Percentiles rank a stretch among this genome's conserved stretches.
Conservation (phyloP, 352 stramenopile genomes). For the Globisporangium heterothallicum region DNA sequence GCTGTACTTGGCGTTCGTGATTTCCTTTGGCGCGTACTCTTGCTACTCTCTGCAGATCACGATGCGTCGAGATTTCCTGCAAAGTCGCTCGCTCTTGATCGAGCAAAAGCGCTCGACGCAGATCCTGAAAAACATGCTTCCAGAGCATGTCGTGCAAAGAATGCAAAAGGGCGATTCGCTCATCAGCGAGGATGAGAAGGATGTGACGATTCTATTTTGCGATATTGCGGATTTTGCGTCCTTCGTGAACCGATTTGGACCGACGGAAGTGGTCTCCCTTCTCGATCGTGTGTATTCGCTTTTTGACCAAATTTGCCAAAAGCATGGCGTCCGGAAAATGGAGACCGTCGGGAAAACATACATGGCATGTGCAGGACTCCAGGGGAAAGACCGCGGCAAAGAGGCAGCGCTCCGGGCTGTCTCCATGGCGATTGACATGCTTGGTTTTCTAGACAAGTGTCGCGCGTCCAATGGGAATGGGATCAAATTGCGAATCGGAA, state of each 20-base stretch:
- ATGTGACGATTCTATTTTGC: slow-evolving; percentile 86
- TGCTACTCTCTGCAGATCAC: slow-evolving; percentile 83
- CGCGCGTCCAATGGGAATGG: slow-evolving; percentile 71
- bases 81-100: slow-evolving; percentile 69
- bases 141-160: slow-evolving; percentile 75
- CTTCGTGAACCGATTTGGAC: slow-evolving; percentile 73
- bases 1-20: slow-evolving; percentile 73
- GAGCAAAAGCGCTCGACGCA: slow-evolving; percentile 76
- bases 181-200: slow-evolving; percentile 84
- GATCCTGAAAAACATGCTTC: slow-evolving; percentile 85
- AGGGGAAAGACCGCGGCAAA: slow-evolving; percentile 72
- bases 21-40: slow-evolving; percentile 62
- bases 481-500: slow-evolving; percentile 87
- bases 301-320: slow-evolving; percentile 88
- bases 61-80: slow-evolving; percentile 79
- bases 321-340: slow-evolving; percentile 91
- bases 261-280: slow-evolving; percentile 75
- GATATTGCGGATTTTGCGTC: slow-evolving; percentile 80
- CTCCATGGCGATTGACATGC: slow-evolving; percentile 77
- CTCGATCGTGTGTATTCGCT: slow-evolving; percentile 90
- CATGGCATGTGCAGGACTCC: slow-evolving; percentile 82
- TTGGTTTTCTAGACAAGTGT: slow-evolving; percentile 58
- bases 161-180: slow-evolving; percentile 81
- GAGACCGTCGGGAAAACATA: slow-evolving; percentile 92
- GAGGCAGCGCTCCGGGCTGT: slow-evolving; percentile 72